Evolutionary conservation across 2,329 filamentous ascomycete genomes (phyloP), one percentile per base, ranked within the genome.

Genomic region (Hymenotorrendiella dingleyae): DNA sequence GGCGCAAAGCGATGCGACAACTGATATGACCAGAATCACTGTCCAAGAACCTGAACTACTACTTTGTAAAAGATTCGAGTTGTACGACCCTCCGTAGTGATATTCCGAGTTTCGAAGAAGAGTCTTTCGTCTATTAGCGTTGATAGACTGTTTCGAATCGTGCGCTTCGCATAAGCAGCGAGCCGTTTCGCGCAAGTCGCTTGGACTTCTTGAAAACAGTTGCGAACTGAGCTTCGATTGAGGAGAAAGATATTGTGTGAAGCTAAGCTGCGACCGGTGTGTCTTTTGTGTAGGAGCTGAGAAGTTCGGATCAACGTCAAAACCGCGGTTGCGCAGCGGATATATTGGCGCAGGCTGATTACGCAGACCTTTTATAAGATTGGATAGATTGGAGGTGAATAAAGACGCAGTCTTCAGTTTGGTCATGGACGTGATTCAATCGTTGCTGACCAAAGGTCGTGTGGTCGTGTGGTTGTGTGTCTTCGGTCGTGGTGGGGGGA

Each of bases 1-100:
- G 27, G 48, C 42, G 37, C 48, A 53, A 30, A 54, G 26, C 29
- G 38, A 38, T 34, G 42, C 42, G 23, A 45, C 38, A 23, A 50
- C 17, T 24, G 33, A 41, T 11, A 42, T 37, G 22, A 53, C 19
- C 9, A 40, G 30, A 19, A 41, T 28, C 20, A 41, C 34, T 29
- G 43, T 40, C 53, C 50, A 55, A 26, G 44, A 39, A 34, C 45
- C 37, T 23, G 40, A 16, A 32, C 34, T 46, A 32, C 34, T 46
- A 11, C 48, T 50, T 28, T 47, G 45, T n/a, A 48, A 22, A 22
- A 32, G 42, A 21, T 19, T 19, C 3, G 14, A 7, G 16, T 8
- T 12, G 12, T 29, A 14, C 16, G 27, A 10, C 27, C 11, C 16
- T 14, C 27, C 9, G 12, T 29, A 12, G 16, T 29, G 16, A 11